A percentile compares a stretch with the other conserved stretches of the same genome.
phyloP scores from a whole-genome alignment of 2,329 filamentous ascomycete species.

The Grosmannia serpens region DNA sequence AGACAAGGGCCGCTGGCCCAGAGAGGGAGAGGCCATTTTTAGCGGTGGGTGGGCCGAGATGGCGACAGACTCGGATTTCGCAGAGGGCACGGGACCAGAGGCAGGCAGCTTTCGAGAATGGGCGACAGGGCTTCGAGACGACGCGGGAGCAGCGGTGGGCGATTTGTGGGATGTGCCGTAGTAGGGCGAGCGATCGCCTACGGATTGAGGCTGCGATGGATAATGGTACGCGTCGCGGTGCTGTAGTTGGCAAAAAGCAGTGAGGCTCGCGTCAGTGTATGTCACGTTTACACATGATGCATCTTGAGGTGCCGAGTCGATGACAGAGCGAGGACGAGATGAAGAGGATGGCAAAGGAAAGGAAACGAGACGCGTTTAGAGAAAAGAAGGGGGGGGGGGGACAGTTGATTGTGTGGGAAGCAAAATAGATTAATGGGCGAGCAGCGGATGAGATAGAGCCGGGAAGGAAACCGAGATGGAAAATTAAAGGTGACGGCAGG shows the following conservation, averaged over 20 bases:
- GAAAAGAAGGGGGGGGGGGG: background rate
- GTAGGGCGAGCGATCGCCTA: constrained; percentile 26
- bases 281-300: background rate
- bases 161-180: constrained; percentile 39
- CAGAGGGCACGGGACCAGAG: background rate
- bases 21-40: constrained; percentile 36
- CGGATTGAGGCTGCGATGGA: constrained; percentile 20
- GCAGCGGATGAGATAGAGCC: background rate
- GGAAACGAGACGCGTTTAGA: background rate
- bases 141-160: constrained; percentile 31
- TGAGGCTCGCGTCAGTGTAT: constrained; percentile 9
- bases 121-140: constrained; percentile 37
- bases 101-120: constrained; percentile 26
- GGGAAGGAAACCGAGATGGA: constrained; percentile 4
- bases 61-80: constrained; percentile 15
- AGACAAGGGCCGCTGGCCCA: constrained; percentile 30
- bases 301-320: background rate
- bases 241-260: constrained; percentile 20
- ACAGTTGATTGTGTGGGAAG: constrained; percentile 4
- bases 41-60: constrained; percentile 25
- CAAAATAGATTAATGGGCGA: constrained; percentile 5
- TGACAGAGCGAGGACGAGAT: background rate
- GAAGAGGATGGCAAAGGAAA: background rate
- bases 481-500: background rate
- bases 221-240: constrained; percentile 40